These are phyloP conservation scores for Rhododendron molle DNA, from an alignment of 148 eudicot genomes.

Conservation along the genomic window DNA sequence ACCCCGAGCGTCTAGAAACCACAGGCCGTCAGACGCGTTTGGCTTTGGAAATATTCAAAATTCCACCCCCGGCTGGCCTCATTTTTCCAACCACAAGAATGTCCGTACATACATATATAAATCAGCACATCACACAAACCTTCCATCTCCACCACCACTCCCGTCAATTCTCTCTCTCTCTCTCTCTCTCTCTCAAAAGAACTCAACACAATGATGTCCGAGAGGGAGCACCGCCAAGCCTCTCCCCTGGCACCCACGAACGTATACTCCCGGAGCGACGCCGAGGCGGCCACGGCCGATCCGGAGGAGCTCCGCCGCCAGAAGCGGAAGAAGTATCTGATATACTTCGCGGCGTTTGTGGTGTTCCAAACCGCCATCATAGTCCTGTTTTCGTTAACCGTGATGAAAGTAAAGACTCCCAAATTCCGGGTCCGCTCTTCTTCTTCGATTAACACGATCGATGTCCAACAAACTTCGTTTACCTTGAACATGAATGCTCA, in stretches of 20 bases:
- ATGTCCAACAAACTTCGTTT: no score
- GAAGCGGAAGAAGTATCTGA: background rate
- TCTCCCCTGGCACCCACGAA: background rate
- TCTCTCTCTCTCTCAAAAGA: background rate
- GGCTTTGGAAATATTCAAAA: background rate
- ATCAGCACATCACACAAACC: background rate
- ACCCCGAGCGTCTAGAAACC: background rate
- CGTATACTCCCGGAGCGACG: background rate
- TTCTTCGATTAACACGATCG: background rate
- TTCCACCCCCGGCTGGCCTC: background rate
- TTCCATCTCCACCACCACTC: background rate
- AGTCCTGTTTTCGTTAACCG: background rate
- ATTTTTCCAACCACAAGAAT: background rate
- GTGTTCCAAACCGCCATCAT: background rate
- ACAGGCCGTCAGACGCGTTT: background rate
- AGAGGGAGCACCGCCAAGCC: background rate
- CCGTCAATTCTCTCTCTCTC: background rate
- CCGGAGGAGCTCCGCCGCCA: background rate
- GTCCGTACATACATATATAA: background rate
- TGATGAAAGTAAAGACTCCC: slow-evolving; percentile 9
- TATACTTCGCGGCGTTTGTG: background rate
- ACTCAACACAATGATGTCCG: background rate
- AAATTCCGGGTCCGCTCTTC: background rate
- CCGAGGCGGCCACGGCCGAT: background rate
- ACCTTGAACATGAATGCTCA: background rate